Evolutionary conservation across 108 stramenopile genomes (phyloP).

Genomic region (Cyclotella cryptica): DNA sequence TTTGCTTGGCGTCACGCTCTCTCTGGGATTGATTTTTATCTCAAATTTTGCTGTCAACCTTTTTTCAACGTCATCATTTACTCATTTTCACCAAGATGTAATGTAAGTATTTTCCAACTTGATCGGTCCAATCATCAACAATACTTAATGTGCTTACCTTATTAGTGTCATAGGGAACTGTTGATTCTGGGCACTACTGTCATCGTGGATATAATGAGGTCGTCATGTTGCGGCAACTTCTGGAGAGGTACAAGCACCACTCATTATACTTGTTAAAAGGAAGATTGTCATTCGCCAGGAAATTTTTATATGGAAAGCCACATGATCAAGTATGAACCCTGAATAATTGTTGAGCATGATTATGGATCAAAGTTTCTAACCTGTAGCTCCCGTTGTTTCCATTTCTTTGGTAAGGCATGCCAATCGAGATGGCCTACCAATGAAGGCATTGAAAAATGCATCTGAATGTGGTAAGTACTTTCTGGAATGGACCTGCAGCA

Average conservation of each 20-base stretch:
- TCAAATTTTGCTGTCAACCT: no score
- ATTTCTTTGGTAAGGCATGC: conserved; percentile 28
- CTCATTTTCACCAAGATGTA: conserved; percentile 86
- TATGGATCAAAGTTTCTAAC: neutral
- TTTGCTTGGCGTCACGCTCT: neutral
- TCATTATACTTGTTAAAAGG: conserved; percentile 59
- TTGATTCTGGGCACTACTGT: conserved; percentile 85
- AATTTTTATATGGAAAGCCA: conserved; percentile 73
- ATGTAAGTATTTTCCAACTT: conserved; percentile 21
- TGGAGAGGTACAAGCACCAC: conserved; percentile 75
- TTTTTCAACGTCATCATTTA: conserved; percentile 57
- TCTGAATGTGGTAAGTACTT: conserved; percentile 71
- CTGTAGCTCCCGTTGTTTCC: neutral
- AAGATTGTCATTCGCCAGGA: conserved; percentile 36
- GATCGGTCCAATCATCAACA: neutral
- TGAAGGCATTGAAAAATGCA: conserved; percentile 63
- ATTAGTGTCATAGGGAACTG: conserved; percentile 66
- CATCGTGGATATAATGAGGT: conserved; percentile 86
- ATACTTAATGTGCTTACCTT: neutral
- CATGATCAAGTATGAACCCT: conserved; percentile 61
- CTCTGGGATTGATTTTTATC: no score
- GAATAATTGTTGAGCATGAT: neutral
- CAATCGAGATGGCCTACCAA: conserved; percentile 70
- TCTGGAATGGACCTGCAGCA: neutral
- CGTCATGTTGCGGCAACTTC: conserved; percentile 79